Conservation (phyloP, 768 basidiomycete species). For the Rhizopogon salebrosus region DNA sequence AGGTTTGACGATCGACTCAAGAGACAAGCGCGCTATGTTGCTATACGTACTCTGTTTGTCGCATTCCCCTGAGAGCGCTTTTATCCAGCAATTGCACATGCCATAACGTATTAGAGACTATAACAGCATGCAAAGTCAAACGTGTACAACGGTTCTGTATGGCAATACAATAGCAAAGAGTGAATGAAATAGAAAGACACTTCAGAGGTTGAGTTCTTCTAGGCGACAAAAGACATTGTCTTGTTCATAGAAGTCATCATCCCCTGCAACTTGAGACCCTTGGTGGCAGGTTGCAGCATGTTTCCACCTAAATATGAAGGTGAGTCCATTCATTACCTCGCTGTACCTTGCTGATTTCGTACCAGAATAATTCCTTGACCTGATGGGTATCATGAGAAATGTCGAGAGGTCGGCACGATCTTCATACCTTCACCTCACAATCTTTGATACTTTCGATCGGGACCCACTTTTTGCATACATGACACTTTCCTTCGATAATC, state of each 20-base stretch:
- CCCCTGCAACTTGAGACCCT: constrained; percentile 48
- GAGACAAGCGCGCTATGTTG: no score
- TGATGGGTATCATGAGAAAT: constrained; percentile 16
- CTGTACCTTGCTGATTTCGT: constrained; percentile 18
- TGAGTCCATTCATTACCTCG: constrained; percentile 4
- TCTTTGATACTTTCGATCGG: constrained; percentile 69
- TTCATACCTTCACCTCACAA: constrained; percentile 59
- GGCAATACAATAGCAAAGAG: no score
- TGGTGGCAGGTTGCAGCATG: constrained; percentile 78
- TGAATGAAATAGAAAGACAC: not conserved
- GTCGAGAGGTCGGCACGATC: not conserved
- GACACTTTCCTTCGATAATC: constrained; percentile 71
- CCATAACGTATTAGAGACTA: no score
- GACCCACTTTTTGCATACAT: constrained; percentile 72
- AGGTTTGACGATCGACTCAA: no score
- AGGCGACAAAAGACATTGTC: constrained; percentile 38
- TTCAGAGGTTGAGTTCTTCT: constrained; percentile 12
- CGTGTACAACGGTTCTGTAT: no score
- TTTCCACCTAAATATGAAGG: constrained; percentile 56
- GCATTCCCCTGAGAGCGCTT: no score
- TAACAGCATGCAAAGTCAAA: no score
- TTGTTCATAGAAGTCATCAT: constrained; percentile 51
- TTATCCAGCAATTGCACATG: no score
- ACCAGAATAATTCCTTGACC: constrained; percentile 79
- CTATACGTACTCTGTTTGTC: no score